Percentiles rank a stretch among this genome's conserved stretches.
phyloP scores from a whole-genome alignment of 441 rosid genomes.

The Brassica balearica region DNA sequence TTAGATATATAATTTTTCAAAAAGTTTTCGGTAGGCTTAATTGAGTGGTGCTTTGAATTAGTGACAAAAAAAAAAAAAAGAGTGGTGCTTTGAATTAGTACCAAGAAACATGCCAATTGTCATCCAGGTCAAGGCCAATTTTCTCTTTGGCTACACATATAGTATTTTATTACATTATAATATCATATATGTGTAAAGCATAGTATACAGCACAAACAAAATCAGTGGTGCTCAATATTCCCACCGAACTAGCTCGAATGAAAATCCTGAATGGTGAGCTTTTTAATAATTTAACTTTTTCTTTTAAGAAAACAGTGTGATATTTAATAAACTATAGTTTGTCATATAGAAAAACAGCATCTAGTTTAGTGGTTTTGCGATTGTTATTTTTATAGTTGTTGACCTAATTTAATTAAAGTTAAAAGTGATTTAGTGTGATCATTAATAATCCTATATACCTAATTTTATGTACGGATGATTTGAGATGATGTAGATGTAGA shows the following conservation, averaged over 20 bases:
- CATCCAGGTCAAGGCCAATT: conserved; percentile 41
- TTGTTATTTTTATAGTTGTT: neutral
- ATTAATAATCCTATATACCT: conserved; percentile 11
- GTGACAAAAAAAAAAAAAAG: neutral
- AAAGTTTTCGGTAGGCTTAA: conserved; percentile 10
- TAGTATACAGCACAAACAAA: conserved; percentile 40
- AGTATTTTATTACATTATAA: conserved; percentile 27
- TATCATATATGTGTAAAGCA: conserved; percentile 41
- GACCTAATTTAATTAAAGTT: conserved; percentile 5
- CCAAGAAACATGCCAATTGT: conserved; percentile 44
- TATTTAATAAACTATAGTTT: neutral
- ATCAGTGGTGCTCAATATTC: conserved; percentile 3
- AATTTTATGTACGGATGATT: conserved; percentile 27
- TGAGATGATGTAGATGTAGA: conserved; percentile 21
- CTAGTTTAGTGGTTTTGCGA: neutral
- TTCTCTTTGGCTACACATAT: conserved; percentile 29
- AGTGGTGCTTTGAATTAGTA: conserved; percentile 24
- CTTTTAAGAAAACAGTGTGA: conserved; percentile 4
- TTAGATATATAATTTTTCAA: neutral
- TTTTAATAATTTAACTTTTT: neutral
- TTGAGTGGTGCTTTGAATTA: conserved; percentile 23
- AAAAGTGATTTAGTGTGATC: conserved; percentile 6
- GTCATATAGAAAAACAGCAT: neutral
- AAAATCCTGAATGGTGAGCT: conserved; percentile 4
- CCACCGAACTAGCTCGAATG: conserved; percentile 11